A percentile compares a stretch with the other conserved stretches of the same genome.
Conservation (phyloP, 2,329 filamentous ascomycete genomes). For the Trichoderma sp. region DNA sequence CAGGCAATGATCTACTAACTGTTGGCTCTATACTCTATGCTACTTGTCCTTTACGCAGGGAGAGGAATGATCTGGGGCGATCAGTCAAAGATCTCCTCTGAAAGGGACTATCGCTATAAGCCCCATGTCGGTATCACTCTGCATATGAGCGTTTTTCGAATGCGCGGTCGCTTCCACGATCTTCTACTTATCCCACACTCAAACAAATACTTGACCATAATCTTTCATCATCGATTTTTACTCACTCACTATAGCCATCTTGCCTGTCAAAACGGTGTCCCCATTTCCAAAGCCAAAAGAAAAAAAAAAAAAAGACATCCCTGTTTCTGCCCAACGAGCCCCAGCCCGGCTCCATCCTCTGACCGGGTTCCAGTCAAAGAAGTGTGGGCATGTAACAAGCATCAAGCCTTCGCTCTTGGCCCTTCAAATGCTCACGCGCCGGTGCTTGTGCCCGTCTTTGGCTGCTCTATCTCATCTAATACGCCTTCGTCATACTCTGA, state of each 20-base stretch:
- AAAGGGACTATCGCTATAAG: neutral
- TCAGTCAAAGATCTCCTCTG: neutral
- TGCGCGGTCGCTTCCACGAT: neutral
- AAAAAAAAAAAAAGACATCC: neutral
- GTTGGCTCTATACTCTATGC: neutral
- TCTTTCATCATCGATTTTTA: neutral
- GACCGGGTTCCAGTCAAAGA: neutral
- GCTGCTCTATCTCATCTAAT: neutral
- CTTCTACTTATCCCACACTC: neutral
- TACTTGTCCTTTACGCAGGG: neutral
- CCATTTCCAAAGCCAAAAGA: neutral
- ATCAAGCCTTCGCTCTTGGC: neutral
- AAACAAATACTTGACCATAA: neutral
- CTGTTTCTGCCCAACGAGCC: slow-evolving; percentile 20
- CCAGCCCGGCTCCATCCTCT: slow-evolving; percentile 1
- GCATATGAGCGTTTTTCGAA: neutral
- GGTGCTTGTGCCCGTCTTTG: slow-evolving; percentile 9
- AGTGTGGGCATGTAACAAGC: neutral
- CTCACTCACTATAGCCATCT: neutral
- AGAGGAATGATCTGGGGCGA: neutral
- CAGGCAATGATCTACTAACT: neutral
- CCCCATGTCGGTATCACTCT: neutral
- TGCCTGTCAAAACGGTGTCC: neutral
- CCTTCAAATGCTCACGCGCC: slow-evolving; percentile 19
- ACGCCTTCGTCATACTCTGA: neutral